Evolutionary conservation across 139 green algal species (phyloP).

Genomic region (Asterochloris sp.): DNA sequence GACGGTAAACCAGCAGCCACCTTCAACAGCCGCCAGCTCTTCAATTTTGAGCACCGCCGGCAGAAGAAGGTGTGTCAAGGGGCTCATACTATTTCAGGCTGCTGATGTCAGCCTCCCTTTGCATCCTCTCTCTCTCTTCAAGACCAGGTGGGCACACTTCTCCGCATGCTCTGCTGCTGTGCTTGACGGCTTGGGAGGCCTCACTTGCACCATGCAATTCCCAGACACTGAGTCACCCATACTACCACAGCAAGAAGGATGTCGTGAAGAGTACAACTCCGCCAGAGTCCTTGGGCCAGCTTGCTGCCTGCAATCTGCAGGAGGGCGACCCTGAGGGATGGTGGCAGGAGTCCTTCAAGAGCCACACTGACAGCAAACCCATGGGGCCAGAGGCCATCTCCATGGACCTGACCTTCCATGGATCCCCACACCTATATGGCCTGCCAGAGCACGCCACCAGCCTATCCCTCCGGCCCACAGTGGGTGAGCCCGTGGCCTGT

Average conservation of each 20-base stretch:
- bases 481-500: not conserved
- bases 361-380: constrained; percentile 81
- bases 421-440: constrained; percentile 84
- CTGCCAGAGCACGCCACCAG: constrained; percentile 88
- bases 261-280: too few relatives aligned
- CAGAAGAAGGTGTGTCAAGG: constrained; percentile 51
- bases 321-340: constrained; percentile 73
- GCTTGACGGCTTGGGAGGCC: too few relatives aligned
- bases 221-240: not conserved
- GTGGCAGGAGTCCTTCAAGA: constrained; percentile 92
- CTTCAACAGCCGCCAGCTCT: constrained; percentile 77
- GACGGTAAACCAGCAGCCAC: constrained; percentile 38
- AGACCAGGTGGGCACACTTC: too few relatives aligned
- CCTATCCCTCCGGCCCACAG: constrained; percentile 68
- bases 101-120: not conserved
- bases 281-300: too few relatives aligned
- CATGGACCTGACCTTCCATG: constrained; percentile 86
- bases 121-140: too few relatives aligned
- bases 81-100: not conserved
- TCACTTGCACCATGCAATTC: too few relatives aligned
- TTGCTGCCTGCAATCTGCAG: constrained; percentile 15
- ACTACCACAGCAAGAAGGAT: too few relatives aligned
- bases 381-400: constrained; percentile 86
- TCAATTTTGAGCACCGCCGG: constrained; percentile 85
- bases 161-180: too few relatives aligned